phyloP scores from a whole-genome alignment of 441 rosid species.

The Viola pubescens region DNA sequence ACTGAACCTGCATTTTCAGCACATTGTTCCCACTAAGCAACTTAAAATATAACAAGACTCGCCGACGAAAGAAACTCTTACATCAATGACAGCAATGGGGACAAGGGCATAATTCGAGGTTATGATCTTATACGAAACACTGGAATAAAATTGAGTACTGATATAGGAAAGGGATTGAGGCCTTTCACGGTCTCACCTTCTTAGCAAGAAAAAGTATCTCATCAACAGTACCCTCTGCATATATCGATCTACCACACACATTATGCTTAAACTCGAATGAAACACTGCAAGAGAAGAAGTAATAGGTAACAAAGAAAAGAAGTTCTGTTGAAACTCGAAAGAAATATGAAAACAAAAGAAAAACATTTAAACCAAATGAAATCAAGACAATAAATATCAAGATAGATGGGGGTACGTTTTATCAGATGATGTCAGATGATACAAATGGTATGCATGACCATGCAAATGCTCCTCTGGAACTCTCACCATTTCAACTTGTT shows the following conservation, averaged over 20 bases:
- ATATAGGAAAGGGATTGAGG: neutral
- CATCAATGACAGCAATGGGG: neutral
- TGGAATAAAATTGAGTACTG: neutral
- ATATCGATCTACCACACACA: slow-evolving; percentile 91
- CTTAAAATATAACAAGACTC: neutral
- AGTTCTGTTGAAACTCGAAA: too few relatives aligned
- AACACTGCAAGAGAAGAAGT: slow-evolving; percentile 39
- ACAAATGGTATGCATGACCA: slow-evolving; percentile 91
- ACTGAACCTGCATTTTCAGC: slow-evolving; percentile 37
- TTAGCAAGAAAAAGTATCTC: slow-evolving; percentile 77
- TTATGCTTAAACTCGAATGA: slow-evolving; percentile 94
- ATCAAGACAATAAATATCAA: neutral
- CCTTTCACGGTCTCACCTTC: slow-evolving; percentile 37
- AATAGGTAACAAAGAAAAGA: too few relatives aligned
- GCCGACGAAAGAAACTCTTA: neutral
- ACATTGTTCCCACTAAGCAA: neutral
- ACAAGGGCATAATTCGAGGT: neutral
- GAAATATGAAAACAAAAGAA: slow-evolving; percentile 3
- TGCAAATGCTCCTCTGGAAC: slow-evolving; percentile 73
- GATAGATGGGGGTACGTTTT: slow-evolving; percentile 42
- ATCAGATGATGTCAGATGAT: slow-evolving; percentile 84
- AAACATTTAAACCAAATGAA: neutral
- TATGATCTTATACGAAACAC: neutral
- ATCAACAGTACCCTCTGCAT: slow-evolving; percentile 92
- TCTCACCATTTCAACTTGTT: slow-evolving; percentile 75